Conservation (phyloP, 352 stramenopile species). For the Thalassiosira mediterranea region DNA sequence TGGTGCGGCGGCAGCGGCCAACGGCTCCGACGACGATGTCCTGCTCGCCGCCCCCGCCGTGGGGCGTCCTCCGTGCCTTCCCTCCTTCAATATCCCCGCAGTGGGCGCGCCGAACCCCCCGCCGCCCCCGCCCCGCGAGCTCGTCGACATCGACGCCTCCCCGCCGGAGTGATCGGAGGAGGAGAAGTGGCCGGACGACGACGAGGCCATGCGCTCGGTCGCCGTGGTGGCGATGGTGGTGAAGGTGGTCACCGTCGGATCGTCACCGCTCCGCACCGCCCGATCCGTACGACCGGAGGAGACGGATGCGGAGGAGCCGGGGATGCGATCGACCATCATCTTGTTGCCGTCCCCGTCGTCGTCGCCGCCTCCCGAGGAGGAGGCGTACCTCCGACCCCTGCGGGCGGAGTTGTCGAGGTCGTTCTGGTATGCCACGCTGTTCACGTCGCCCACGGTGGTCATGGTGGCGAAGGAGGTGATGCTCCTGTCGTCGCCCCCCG, state of each 20-base stretch:
- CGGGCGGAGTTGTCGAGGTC: background rate
- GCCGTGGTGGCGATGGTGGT: conserved; percentile 24
- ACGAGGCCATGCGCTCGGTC: background rate
- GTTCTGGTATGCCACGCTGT: conserved; percentile 6
- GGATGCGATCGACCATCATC: conserved; percentile 33
- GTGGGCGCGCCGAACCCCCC: no score
- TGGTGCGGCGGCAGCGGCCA: background rate
- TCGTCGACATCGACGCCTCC: background rate
- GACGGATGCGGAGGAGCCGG: conserved; percentile 8
- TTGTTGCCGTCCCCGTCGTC: conserved; percentile 1
- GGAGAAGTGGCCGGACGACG: background rate
- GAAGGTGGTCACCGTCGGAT: conserved; percentile 34
- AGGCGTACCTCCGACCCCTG: background rate
- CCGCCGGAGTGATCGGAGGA: conserved; percentile 1
- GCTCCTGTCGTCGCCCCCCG: conserved; percentile 41
- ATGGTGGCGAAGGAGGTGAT: conserved; percentile 41
- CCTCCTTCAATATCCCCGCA: conserved; percentile 30
- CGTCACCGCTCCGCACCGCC: conserved; percentile 26
- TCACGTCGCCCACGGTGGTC: conserved; percentile 35
- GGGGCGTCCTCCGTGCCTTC: conserved; percentile 14
- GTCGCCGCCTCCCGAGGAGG: no score
- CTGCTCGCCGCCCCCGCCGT: conserved; percentile 5
- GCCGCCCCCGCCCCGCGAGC: no score
- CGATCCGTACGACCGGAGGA: conserved; percentile 28
- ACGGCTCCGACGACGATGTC: background rate